Conservation (phyloP, 257 asterid species). For the Verbena officinalis region DNA sequence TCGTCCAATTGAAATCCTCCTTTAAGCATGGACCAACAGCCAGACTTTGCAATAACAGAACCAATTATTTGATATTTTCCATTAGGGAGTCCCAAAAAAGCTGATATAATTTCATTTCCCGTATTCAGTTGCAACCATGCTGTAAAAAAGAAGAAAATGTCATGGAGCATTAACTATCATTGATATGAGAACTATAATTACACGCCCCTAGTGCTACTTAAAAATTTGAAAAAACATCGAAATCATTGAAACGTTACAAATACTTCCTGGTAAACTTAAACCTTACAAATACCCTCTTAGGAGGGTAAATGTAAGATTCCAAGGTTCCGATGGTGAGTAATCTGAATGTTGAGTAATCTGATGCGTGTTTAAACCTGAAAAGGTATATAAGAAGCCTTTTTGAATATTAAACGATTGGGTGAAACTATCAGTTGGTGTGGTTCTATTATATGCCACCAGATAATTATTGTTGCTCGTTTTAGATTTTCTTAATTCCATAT, state of each 20-base stretch:
- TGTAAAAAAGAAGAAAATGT: slow-evolving; percentile 6
- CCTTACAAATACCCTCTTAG: no score
- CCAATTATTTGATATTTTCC: slow-evolving; percentile 26
- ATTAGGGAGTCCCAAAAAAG: slow-evolving; percentile 16
- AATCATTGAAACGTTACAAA: no score
- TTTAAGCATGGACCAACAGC: slow-evolving; percentile 62
- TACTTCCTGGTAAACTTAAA: no score
- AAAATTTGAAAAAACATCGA: no score
- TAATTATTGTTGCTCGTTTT: slow-evolving; percentile 37
- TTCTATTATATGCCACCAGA: slow-evolving; percentile 40
- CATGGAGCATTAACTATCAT: no score
- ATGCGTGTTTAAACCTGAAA: slow-evolving; percentile 40
- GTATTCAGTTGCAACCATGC: slow-evolving; percentile 54
- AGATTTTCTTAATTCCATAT: slow-evolving; percentile 24
- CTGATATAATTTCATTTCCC: slow-evolving; percentile 40
- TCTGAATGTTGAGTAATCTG: neutral
- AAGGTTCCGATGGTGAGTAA: no score
- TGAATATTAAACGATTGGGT: slow-evolving; percentile 30
- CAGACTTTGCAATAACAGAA: slow-evolving; percentile 49
- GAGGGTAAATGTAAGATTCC: no score
- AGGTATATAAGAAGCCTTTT: slow-evolving; percentile 37
- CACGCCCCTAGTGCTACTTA: no score
- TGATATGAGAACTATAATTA: neutral
- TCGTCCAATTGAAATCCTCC: slow-evolving; percentile 51
- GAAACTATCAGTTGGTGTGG: slow-evolving; percentile 25